A percentile compares a stretch with the other conserved stretches of the same genome.
phyloP scores from a whole-genome alignment of 2,329 filamentous ascomycete species.

The Ploettnerulaceae sp. region DNA sequence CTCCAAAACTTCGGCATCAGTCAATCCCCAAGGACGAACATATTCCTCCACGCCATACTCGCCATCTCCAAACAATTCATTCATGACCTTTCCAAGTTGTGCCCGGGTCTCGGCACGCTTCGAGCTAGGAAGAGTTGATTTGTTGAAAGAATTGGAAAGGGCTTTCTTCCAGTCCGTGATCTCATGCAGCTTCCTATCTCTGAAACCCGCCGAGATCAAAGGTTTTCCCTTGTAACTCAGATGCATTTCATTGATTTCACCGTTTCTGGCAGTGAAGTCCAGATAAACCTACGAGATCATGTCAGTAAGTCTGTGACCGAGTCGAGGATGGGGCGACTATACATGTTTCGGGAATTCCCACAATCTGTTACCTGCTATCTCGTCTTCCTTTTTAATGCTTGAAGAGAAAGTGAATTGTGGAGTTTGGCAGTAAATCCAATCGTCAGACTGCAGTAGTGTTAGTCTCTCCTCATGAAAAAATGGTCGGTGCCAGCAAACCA shows the following conservation, averaged over 20 bases:
- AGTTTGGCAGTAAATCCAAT: conserved; percentile 83
- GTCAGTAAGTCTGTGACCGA: background rate
- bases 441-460: conserved; percentile 44
- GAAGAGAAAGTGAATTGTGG: conserved; percentile 57
- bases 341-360: conserved; percentile 3
- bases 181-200: conserved; percentile 10
- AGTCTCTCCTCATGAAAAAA: too few species aligned
- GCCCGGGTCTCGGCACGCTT: background rate
- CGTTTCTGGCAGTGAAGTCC: conserved; percentile 10
- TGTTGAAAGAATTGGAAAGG: conserved; percentile 1
- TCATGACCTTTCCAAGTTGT: background rate
- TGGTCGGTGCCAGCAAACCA: conserved; percentile 39
- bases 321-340: background rate
- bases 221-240: background rate
- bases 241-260: conserved; percentile 1
- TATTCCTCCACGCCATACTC: background rate
- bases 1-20: background rate
- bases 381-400: background rate
- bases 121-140: background rate
- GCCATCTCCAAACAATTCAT: conserved; percentile 8
- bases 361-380: background rate
- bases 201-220: background rate
- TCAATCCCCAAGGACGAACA: background rate
- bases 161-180: conserved; percentile 12
- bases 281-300: background rate